A percentile compares a stretch with the other conserved stretches of the same genome.
Evolutionary conservation across 352 stramenopile species (phyloP).

Genomic region (Phytopythium delawarense): DNA sequence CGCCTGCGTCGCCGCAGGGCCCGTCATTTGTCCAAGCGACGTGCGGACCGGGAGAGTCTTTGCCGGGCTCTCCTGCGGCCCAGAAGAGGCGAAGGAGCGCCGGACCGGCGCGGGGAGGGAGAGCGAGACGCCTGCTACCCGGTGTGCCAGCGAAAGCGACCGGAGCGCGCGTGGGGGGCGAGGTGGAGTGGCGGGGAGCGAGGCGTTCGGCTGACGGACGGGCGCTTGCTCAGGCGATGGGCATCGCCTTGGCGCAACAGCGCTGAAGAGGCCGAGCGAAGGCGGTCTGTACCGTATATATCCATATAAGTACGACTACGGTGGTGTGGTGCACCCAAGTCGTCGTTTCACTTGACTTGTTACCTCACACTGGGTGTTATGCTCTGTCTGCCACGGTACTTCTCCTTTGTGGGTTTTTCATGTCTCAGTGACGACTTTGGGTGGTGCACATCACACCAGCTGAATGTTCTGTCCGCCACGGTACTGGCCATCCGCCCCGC

Average conservation of each 20-base stretch:
- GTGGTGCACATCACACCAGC: neutral
- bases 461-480: neutral
- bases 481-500: neutral
- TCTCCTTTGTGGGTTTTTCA: no score
- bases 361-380: no score
- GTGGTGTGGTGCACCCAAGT: no score
- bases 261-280: neutral
- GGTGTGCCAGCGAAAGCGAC: neutral
- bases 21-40: neutral
- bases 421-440: no score
- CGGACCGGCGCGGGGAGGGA: neutral
- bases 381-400: no score
- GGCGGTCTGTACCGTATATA: no score
- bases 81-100: neutral
- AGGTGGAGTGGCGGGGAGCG: neutral
- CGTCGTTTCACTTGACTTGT: no score
- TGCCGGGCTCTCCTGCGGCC: neutral
- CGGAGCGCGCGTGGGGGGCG: neutral
- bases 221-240: slow-evolving; percentile 1
- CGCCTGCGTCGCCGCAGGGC: neutral
- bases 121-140: neutral
- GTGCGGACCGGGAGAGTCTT: neutral
- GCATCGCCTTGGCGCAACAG: neutral
- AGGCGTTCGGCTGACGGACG: neutral
- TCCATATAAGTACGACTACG: no score